Conservation (phyloP, 208 protist species). For the Trypanosoma platydactyli region DNA sequence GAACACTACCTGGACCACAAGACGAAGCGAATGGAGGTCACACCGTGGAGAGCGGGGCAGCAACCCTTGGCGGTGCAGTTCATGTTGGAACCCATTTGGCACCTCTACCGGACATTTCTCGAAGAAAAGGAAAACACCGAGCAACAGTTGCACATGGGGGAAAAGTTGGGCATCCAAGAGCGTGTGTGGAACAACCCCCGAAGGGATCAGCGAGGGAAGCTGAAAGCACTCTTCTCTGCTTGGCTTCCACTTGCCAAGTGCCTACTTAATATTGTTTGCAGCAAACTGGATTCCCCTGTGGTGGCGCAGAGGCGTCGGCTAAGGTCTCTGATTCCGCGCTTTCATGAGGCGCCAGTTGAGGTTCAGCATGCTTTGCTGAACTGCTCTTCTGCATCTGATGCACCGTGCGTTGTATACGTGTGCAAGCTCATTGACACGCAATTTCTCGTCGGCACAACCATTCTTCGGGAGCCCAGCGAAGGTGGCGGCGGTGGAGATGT, state of each 20-base stretch:
- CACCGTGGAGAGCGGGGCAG: slow-evolving; percentile 72
- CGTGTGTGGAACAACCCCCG: slow-evolving; percentile 78
- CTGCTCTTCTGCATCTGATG: slow-evolving; percentile 59
- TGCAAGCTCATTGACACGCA: slow-evolving; percentile 88
- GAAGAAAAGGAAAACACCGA: slow-evolving; percentile 72
- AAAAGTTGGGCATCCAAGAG: slow-evolving; percentile 71
- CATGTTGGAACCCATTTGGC: slow-evolving; percentile 95
- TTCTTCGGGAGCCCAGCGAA: slow-evolving; percentile 25
- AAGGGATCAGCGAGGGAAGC: slow-evolving; percentile 55
- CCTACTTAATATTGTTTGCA: slow-evolving; percentile 87
- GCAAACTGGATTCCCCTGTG: slow-evolving; percentile 86
- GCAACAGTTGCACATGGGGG: slow-evolving; percentile 56
- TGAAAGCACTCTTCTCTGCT: slow-evolving; percentile 82
- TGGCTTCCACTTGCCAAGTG: slow-evolving; percentile 95
- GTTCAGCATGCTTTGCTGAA: slow-evolving; percentile 53
- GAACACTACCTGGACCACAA: slow-evolving; percentile 96
- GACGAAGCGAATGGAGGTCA: slow-evolving; percentile 85
- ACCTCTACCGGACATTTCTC: slow-evolving; percentile 91
- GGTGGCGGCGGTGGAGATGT: slow-evolving; percentile 34
- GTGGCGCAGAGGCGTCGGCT: slow-evolving; percentile 79
- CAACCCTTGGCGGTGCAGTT: slow-evolving; percentile 95
- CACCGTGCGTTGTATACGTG: slow-evolving; percentile 81
- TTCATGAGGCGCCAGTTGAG: slow-evolving; percentile 36
- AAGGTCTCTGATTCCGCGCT: slow-evolving; percentile 62
- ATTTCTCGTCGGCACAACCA: slow-evolving; percentile 68